These are phyloP conservation scores for Trametes meyenii DNA, from an alignment of 768 basidiomycete genomes.

Conservation along the genomic window DNA sequence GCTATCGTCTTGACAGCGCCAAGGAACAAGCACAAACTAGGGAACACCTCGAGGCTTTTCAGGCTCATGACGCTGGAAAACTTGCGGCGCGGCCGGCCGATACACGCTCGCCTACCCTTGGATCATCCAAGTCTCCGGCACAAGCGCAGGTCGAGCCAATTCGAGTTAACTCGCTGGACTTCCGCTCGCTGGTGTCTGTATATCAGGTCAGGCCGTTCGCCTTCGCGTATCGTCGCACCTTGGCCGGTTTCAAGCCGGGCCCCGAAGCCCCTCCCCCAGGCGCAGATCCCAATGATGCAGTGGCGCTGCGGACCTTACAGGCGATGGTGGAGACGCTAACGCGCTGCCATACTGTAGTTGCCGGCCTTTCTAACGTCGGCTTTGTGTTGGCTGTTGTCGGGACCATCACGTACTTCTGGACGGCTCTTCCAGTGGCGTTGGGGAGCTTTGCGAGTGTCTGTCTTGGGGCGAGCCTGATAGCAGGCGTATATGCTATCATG, in stretches of 20 bases:
- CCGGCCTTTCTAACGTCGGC: conserved; percentile 25
- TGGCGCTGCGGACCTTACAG: conserved; percentile 1
- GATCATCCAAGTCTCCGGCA: too few species aligned
- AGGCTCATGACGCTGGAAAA: too few species aligned
- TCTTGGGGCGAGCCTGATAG: conserved; percentile 23
- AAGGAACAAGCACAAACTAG: conserved; percentile 26
- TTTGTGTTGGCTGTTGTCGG: conserved; percentile 27
- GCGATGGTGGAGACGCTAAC: conserved; percentile 27
- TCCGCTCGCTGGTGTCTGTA: conserved; percentile 27
- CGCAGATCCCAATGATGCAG: not conserved
- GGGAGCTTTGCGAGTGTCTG: conserved; percentile 30
- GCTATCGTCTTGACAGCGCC: conserved; percentile 58
- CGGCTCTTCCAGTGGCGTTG: conserved; percentile 25
- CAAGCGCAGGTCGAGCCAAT: conserved; percentile 6
- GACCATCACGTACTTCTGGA: conserved; percentile 30
- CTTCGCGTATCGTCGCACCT: not conserved
- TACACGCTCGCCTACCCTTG: too few species aligned
- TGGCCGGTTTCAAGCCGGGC: not conserved
- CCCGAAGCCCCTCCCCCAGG: not conserved
- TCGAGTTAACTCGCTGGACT: conserved; percentile 1
- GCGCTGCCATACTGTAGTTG: conserved; percentile 28
- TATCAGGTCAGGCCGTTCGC: conserved; percentile 24
- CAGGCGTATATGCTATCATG: not conserved
- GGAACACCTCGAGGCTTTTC: not conserved
- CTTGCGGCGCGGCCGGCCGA: too few species aligned